Conservation (phyloP, 176 grass and related monocot species). For the Musa troglodytarum region DNA sequence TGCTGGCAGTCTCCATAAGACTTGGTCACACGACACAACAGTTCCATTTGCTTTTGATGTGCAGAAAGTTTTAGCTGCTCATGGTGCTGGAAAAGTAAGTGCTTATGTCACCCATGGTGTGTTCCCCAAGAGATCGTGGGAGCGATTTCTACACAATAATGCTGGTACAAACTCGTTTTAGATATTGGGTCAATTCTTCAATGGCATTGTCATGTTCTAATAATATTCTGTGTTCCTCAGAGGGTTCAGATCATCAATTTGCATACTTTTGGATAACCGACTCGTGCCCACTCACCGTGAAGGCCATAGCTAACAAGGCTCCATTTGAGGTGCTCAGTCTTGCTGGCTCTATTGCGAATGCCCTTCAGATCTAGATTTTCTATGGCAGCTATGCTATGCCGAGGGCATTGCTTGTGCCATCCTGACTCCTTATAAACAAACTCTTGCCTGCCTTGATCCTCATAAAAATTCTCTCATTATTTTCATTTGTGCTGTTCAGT, state of each 20-base stretch:
- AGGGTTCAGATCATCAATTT: constrained; percentile 46
- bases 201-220: neutral
- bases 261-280: constrained; percentile 95
- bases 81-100: constrained; percentile 94
- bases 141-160: constrained; percentile 74
- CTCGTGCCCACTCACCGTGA: constrained; percentile 73
- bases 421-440: too few relatives aligned
- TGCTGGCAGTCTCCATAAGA: too few relatives aligned
- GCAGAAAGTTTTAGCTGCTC: constrained; percentile 88
- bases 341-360: constrained; percentile 58
- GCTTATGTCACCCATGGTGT: constrained; percentile 90
- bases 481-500: too few relatives aligned
- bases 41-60: neutral
- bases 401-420: too few relatives aligned
- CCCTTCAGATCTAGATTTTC: constrained; percentile 61
- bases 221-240: constrained; percentile 27
- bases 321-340: constrained; percentile 94
- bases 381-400: neutral
- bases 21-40: too few relatives aligned
- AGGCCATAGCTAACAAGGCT: constrained; percentile 40
- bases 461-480: too few relatives aligned
- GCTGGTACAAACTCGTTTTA: constrained; percentile 34
- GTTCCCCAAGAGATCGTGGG: constrained; percentile 77
- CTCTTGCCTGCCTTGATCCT: too few relatives aligned
- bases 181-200: constrained; percentile 2